phyloP scores from a whole-genome alignment of 2,329 filamentous ascomycete species.

The Epichloe sp. region DNA sequence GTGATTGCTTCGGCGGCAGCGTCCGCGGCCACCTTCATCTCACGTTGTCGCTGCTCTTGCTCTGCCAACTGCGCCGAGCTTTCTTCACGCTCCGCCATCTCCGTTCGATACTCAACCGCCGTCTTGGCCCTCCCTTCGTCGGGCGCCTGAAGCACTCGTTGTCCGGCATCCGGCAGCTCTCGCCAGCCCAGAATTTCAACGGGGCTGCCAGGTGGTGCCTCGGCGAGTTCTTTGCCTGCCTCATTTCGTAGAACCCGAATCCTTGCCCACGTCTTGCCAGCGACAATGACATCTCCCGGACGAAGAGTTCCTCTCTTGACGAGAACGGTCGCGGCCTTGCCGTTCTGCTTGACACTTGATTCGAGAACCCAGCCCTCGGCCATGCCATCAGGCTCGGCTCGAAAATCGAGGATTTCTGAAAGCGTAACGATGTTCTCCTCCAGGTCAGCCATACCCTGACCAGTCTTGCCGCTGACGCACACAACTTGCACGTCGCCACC shows the following conservation, averaged over 20 bases:
- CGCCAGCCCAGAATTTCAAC: constrained; percentile 94
- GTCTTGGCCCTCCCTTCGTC: constrained; percentile 66
- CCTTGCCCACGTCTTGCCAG: constrained; percentile 76
- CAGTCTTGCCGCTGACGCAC: constrained; percentile 84
- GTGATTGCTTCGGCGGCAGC: constrained; percentile 21
- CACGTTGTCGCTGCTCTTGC: constrained; percentile 48
- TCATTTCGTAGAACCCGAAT: constrained; percentile 80
- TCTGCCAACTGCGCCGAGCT: constrained; percentile 73
- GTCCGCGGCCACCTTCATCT: constrained; percentile 29
- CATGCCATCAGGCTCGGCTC: constrained; percentile 61
- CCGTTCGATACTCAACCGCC: constrained; percentile 63
- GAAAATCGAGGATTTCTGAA: constrained; percentile 81
- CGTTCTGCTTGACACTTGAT: constrained; percentile 72
- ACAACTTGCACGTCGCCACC: constrained; percentile 92
- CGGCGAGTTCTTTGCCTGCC: constrained; percentile 55
- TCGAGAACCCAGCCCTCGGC: constrained; percentile 93
- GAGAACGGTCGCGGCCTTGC: constrained; percentile 78
- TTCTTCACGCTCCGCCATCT: constrained; percentile 57
- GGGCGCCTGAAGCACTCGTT: constrained; percentile 71
- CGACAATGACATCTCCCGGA: constrained; percentile 70
- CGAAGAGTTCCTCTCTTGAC: constrained; percentile 78
- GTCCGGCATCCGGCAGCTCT: constrained; percentile 67
- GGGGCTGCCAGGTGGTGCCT: constrained; percentile 76
- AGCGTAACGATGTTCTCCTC: constrained; percentile 83
- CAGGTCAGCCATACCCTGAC: constrained; percentile 77